These are phyloP conservation scores for Pleurotus tuber-regium DNA, from an alignment of 768 basidiomycete species.

Conservation along the genomic window DNA sequence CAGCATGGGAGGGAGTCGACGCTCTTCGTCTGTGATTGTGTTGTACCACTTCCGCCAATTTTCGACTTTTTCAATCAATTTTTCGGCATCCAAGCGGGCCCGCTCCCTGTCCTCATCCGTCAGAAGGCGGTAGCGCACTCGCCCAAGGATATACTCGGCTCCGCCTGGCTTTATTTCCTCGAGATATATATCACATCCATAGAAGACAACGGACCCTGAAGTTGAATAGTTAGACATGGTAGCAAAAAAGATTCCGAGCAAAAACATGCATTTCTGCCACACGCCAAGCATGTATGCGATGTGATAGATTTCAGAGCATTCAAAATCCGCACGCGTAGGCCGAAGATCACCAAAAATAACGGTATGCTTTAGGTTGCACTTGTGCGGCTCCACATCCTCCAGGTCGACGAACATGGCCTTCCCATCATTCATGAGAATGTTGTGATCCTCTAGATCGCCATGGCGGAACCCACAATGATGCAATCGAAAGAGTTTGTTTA, in stretches of 20 bases:
- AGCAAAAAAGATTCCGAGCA: neutral
- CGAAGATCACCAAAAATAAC: neutral
- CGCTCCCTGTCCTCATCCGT: neutral
- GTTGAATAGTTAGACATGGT: neutral
- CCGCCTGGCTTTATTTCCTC: neutral
- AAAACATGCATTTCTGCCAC: neutral
- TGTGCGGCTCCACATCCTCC: neutral
- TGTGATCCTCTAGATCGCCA: neutral
- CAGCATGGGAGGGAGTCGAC: neutral
- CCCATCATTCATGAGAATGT: neutral
- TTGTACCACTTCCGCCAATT: neutral
- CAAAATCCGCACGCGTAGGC: neutral
- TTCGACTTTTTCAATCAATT: neutral
- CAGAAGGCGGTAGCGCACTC: neutral
- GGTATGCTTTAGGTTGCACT: neutral
- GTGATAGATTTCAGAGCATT: neutral
- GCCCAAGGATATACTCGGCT: neutral
- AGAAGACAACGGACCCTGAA: neutral
- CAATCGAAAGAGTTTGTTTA: neutral
- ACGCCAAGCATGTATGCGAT: neutral
- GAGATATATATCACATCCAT: neutral
- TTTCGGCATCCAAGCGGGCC: neutral
- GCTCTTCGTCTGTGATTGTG: neutral
- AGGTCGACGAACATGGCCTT: neutral
- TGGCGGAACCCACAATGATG: neutral